A percentile compares a stretch with the other conserved stretches of the same genome.
Conservation (phyloP, 306 rosid species). For the Macrotyloma uniflorum region DNA sequence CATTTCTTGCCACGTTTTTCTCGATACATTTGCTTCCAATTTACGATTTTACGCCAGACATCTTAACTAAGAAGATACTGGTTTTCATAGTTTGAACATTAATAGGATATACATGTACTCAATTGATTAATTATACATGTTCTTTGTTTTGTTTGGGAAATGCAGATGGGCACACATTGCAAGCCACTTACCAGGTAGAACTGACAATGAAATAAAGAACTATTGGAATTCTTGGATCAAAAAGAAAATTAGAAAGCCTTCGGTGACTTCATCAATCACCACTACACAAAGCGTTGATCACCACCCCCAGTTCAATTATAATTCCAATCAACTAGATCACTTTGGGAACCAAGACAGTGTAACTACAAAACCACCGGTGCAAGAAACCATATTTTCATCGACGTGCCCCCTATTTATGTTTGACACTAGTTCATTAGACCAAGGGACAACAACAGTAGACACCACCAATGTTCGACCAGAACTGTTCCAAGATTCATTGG, state of each 20-base stretch:
- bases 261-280: conserved; percentile 45
- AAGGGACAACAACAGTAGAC: conserved; percentile 24
- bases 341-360: conserved; percentile 54
- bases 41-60: conserved; percentile 16
- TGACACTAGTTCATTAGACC: conserved; percentile 61
- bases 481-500: conserved; percentile 52
- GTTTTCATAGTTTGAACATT: background rate
- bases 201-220: conserved; percentile 96
- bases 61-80: conserved; percentile 1
- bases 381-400: conserved; percentile 60
- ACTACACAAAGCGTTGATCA: conserved; percentile 35
- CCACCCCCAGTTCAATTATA: conserved; percentile 52
- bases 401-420: conserved; percentile 85
- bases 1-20: conserved; percentile 36
- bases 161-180: conserved; percentile 99
- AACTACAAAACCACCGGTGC: conserved; percentile 49
- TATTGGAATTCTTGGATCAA: conserved; percentile 99
- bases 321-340: conserved; percentile 57
- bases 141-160: background rate
- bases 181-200: conserved; percentile 95
- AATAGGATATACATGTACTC: background rate
- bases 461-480: conserved; percentile 42
- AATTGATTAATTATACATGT: background rate
- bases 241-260: conserved; percentile 82
- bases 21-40: conserved; percentile 40